A percentile compares a stretch with the other conserved stretches of the same genome.
phyloP scores from a whole-genome alignment of 2,329 filamentous ascomycete genomes.

The Colletotrichum destructivum region DNA sequence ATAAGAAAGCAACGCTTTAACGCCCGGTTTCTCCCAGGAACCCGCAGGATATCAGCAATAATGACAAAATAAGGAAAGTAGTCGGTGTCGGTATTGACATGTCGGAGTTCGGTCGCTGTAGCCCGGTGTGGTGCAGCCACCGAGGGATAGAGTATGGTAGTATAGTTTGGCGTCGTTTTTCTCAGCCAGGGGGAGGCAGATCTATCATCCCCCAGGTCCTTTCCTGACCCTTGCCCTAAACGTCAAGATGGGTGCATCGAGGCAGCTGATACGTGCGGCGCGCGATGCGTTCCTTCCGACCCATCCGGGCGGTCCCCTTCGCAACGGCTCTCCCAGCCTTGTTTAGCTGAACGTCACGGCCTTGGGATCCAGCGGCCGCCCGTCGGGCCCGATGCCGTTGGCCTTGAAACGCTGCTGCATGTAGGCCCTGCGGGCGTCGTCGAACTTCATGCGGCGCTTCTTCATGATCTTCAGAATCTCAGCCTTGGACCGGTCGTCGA shows the following conservation, averaged over 20 bases:
- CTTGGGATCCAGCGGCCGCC: constrained; percentile 90
- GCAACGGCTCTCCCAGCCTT: constrained; percentile 44
- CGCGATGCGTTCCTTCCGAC: not conserved
- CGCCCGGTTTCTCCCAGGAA: constrained; percentile 20
- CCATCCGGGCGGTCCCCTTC: not conserved
- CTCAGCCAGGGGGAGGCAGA: not conserved
- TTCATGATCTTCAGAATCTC: constrained; percentile 95
- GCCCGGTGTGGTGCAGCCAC: not conserved
- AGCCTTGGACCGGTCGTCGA: constrained; percentile 85
- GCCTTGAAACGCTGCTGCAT: constrained; percentile 89
- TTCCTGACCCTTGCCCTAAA: not conserved
- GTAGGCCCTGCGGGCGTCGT: constrained; percentile 89
- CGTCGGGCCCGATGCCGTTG: constrained; percentile 91
- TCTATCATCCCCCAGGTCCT: not conserved
- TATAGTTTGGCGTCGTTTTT: not conserved
- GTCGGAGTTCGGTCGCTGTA: not conserved
- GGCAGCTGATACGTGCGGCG: not conserved
- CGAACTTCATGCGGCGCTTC: constrained; percentile 84
- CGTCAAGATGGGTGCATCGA: not conserved
- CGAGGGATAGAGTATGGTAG: not conserved
- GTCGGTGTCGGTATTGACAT: constrained; percentile 8
- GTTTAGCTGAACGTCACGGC: constrained; percentile 89
- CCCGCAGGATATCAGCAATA: constrained; percentile 8
- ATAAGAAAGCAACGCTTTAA: constrained; percentile 15
- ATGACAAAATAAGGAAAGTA: constrained; percentile 9